Conservation (phyloP, 345 rosid genomes). For the Geranium brycei region DNA sequence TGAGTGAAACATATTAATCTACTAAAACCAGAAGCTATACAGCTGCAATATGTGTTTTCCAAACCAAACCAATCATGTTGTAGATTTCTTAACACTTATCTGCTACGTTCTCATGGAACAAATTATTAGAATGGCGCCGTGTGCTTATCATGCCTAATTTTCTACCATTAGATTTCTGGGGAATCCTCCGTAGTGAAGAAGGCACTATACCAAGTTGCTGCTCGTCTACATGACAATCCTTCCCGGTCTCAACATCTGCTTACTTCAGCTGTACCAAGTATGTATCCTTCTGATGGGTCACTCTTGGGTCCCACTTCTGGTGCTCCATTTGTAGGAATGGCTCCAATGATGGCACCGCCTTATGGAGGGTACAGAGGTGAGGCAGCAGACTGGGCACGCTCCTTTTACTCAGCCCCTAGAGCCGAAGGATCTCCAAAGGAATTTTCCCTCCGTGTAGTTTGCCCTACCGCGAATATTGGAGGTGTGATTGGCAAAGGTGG, state of each 20-base stretch:
- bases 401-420: conserved; percentile 68
- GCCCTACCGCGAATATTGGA: conserved; percentile 71
- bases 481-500: conserved; percentile 97
- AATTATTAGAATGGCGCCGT: not conserved
- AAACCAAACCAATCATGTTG: too few species aligned
- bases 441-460: conserved; percentile 67
- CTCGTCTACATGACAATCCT: conserved; percentile 84
- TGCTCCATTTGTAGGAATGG: conserved; percentile 60
- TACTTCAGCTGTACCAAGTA: conserved; percentile 45
- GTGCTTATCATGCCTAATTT: not conserved
- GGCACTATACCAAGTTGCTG: conserved; percentile 68
- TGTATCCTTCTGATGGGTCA: conserved; percentile 43
- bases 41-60: too few species aligned
- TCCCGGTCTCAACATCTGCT: conserved; percentile 77
- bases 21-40: too few species aligned
- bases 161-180: conserved; percentile 51
- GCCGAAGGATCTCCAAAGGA: conserved; percentile 63
- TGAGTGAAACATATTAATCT: too few species aligned
- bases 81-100: too few species aligned
- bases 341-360: conserved; percentile 49
- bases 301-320: conserved; percentile 44
- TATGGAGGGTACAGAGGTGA: conserved; percentile 81
- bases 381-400: conserved; percentile 66
- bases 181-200: conserved; percentile 67
- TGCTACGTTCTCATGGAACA: too few species aligned